A percentile compares a stretch with the other conserved stretches of the same genome.
phyloP scores from a whole-genome alignment of 2,329 filamentous ascomycete species.

The Fusarium pseudonygamai region DNA sequence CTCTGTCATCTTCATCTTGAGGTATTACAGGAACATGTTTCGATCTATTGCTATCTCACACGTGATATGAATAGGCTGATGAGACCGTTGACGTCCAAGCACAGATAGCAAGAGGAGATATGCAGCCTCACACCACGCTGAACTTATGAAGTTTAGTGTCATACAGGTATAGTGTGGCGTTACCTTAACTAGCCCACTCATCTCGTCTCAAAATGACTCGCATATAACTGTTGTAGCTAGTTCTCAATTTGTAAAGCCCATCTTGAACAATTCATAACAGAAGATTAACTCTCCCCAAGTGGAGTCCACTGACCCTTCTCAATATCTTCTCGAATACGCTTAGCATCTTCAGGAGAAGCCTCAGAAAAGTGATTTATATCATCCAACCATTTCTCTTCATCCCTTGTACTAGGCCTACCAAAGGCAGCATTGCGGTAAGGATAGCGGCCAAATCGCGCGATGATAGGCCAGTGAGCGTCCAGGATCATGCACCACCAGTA shows the following conservation, averaged over 20 bases:
- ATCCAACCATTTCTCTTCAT: conserved; percentile 1
- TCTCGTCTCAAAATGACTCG: background rate
- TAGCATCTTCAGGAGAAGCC: background rate
- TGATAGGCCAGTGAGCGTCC: conserved; percentile 18
- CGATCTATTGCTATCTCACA: background rate
- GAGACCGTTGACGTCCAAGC: accelerated
- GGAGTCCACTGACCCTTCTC: background rate
- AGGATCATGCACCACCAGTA: conserved; percentile 21
- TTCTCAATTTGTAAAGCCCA: background rate
- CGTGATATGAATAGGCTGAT: accelerated
- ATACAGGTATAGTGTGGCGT: background rate
- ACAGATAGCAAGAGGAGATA: background rate
- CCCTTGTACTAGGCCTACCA: background rate
- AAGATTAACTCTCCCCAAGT: background rate
- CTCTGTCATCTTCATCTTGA: background rate
- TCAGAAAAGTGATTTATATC: background rate
- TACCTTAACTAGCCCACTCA: background rate
- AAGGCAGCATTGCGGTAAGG: conserved; percentile 3
- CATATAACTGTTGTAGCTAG: accelerated
- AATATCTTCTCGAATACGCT: background rate
- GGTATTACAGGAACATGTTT: background rate
- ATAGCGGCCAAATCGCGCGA: background rate
- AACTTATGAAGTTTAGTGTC: background rate
- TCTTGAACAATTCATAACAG: background rate
- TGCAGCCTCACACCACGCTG: too few species aligned